Evolutionary conservation across 2,329 filamentous ascomycete species (phyloP).

Genomic region (Elsinoe batatas): DNA sequence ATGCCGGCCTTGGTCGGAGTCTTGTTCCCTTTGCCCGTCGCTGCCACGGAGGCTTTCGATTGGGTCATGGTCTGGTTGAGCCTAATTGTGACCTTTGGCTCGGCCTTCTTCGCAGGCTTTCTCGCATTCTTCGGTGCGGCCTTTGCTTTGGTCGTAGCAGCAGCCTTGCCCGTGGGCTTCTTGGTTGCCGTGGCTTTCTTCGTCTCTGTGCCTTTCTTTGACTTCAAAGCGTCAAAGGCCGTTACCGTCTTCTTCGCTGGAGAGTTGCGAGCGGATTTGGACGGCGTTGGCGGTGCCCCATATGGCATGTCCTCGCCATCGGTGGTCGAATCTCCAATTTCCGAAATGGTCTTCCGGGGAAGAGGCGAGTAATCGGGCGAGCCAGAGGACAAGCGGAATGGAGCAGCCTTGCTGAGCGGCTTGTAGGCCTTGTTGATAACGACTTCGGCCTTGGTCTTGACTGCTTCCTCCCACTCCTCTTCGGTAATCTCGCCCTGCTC

Average conservation of each 20-base stretch:
- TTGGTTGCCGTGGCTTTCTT: constrained; percentile 6
- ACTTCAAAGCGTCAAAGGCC: constrained; percentile 15
- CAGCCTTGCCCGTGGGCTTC: constrained; percentile 16
- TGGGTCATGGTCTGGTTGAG: constrained; percentile 12
- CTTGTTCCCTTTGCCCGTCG: constrained; percentile 19
- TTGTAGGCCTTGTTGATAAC: constrained; percentile 23
- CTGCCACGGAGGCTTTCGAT: constrained; percentile 4
- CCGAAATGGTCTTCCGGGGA: constrained; percentile 16
- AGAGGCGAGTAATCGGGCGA: constrained; percentile 13
- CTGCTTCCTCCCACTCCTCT: constrained; percentile 31
- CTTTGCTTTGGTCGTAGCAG: constrained; percentile 12
- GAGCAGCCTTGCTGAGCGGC: constrained; percentile 14
- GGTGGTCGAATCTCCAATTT: constrained; percentile 20
- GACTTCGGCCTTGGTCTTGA: constrained; percentile 30
- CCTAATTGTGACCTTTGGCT: constrained; percentile 14
- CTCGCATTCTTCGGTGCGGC: constrained; percentile 15
- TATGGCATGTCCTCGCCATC: constrained; percentile 20
- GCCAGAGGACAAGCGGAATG: constrained; percentile 26
- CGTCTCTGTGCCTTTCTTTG: background rate
- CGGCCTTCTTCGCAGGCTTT: constrained; percentile 14
- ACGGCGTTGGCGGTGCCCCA: constrained; percentile 26
- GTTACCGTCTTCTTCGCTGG: constrained; percentile 18
- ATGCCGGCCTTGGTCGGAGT: constrained; percentile 13
- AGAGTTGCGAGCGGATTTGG: constrained; percentile 20
- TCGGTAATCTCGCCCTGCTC: constrained; percentile 41